These are phyloP conservation scores for Hydnum rufescens DNA, from an alignment of 768 basidiomycete species.

Conservation along the genomic window DNA sequence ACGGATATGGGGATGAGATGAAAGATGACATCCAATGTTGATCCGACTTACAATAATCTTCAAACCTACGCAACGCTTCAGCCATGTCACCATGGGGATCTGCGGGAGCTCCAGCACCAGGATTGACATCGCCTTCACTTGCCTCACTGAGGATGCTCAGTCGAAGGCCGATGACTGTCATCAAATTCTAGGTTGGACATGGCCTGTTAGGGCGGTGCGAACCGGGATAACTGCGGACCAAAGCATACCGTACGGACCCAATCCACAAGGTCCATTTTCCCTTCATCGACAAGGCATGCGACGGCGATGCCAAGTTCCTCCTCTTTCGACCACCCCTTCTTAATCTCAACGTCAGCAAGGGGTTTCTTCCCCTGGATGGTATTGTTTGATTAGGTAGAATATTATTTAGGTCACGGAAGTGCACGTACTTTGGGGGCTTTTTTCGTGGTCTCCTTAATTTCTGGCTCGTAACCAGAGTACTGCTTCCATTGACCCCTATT, in stretches of 20 bases:
- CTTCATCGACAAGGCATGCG: constrained; percentile 47
- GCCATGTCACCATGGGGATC: too few species aligned
- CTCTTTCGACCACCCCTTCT: constrained; percentile 75
- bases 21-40: background rate
- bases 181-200: constrained; percentile 30
- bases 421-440: too few species aligned
- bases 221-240: background rate
- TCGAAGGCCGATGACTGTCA: constrained; percentile 37
- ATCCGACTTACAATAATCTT: constrained; percentile 47
- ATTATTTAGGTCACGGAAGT: too few species aligned
- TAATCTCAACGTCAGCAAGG: constrained; percentile 55
- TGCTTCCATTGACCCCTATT: constrained; percentile 74
- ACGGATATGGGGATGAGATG: constrained; percentile 3
- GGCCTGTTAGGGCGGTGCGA: constrained; percentile 3
- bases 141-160: constrained; percentile 39
- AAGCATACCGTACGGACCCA: constrained; percentile 24
- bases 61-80: constrained; percentile 48
- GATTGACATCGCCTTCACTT: background rate
- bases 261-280: constrained; percentile 40
- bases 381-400: too few species aligned
- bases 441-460: constrained; percentile 11
- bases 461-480: constrained; percentile 57
- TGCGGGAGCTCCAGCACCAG: too few species aligned
- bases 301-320: constrained; percentile 80
- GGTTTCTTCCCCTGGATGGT: constrained; percentile 1